Evolutionary conservation across 352 stramenopile species (phyloP), one percentile per base, ranked within the genome.

Genomic region (Globisporangium viniferum): DNA sequence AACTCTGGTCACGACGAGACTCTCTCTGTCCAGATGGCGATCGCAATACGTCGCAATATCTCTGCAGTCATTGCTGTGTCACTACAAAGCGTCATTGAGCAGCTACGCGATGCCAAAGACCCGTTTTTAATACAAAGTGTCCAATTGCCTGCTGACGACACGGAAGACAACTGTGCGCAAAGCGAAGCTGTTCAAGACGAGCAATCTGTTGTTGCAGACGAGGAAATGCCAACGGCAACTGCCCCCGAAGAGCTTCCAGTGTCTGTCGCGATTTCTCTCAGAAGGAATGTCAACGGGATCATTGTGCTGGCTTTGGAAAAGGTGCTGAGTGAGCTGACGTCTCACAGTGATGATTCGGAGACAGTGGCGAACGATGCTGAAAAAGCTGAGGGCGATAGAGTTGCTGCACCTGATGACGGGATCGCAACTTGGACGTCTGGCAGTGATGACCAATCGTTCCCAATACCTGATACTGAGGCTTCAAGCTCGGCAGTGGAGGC

Each of bases 271-370:
- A 71, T 78, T 70, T 78, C 72, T n/a, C 73, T 80, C 29, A 63
- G 66, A 48, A 69, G 59, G 14, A 76, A 68, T 55, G 74, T 78
- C 53, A 78, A 80, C 48, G 68, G 51, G 49, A 70, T 80, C 59
- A 62, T 80, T 33, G 60, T 72, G 41, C 48, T 72, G 35, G 72
- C 72, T 24, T 33, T 80, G 8, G 62, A 74, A 57, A 74, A 76
- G 22, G 69, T 80, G 0, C 67, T 78, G 4, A 31, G 53, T 27
- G 66, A 80, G 10, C 51, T 80, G 15, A 66, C 59, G 24, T 41
- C 58, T 9, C 49, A 49, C 3, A 22, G 36, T 22, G 35, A 39
- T 22, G 7, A 51, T 12, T 22, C 20, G 39, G 36, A 51, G 4
- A 63, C 58, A 35, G 51, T 29, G 24, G 5, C 14, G 24, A 29